A percentile compares a stretch with the other conserved stretches of the same genome.
These are phyloP conservation scores for Delitschia confertaspora DNA, from an alignment of 495 filamentous ascomycete genomes.

Conservation along the genomic window DNA sequence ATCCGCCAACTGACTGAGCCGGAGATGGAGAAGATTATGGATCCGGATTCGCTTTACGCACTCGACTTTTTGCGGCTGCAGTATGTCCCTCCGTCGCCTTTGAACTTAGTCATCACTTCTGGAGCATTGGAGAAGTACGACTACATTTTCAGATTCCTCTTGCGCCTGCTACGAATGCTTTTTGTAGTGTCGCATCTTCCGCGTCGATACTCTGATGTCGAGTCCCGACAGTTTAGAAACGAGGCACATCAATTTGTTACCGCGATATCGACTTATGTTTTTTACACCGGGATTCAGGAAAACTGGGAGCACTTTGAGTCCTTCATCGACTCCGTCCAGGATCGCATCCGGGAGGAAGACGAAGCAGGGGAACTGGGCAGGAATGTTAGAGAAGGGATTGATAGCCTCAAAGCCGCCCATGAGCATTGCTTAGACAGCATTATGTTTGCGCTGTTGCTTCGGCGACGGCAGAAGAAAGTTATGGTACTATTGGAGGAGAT, in stretches of 20 bases:
- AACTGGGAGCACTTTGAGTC: constrained; percentile 62
- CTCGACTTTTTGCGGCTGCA: constrained; percentile 83
- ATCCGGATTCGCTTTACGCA: constrained; percentile 71
- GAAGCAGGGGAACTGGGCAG: constrained; percentile 36
- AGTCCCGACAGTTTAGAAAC: constrained; percentile 56
- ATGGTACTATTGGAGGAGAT: constrained; percentile 69
- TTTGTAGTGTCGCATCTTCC: constrained; percentile 66
- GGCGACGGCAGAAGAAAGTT: constrained; percentile 60
- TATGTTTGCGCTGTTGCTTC: constrained; percentile 61
- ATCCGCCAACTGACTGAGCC: constrained; percentile 68
- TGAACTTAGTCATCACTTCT: constrained; percentile 64
- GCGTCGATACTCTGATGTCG: constrained; percentile 27
- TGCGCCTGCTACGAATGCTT: constrained; percentile 70
- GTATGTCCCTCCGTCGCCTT: constrained; percentile 66
- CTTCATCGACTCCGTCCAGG: constrained; percentile 56
- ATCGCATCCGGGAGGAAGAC: constrained; percentile 37
- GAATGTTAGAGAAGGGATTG: constrained; percentile 47
- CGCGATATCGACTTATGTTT: constrained; percentile 61
- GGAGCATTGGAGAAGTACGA: constrained; percentile 69
- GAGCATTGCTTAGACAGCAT: constrained; percentile 71
- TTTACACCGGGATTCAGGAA: constrained; percentile 61
- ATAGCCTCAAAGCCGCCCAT: constrained; percentile 59
- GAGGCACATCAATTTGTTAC: constrained; percentile 72
- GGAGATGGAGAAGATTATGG: constrained; percentile 69
- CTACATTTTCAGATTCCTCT: constrained; percentile 64